Conservation (phyloP, 2,329 filamentous ascomycete species). For the Diaporthe sp. region DNA sequence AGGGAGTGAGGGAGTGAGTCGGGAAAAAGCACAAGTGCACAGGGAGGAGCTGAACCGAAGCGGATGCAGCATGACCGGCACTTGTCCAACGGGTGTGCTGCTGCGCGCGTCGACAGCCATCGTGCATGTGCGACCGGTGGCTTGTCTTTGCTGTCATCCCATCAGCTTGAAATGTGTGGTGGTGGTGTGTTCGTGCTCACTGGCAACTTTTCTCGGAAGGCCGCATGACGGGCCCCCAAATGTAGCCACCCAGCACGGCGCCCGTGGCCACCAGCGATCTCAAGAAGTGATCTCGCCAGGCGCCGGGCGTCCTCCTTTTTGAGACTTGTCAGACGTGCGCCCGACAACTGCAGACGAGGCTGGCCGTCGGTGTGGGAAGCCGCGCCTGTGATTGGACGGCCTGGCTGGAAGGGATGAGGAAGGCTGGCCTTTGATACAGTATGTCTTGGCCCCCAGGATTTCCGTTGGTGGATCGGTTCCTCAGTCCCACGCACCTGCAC, state of each 20-base stretch:
- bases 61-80: conserved; percentile 24
- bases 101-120: conserved; percentile 17
- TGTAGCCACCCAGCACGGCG: conserved; percentile 16
- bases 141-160: conserved; percentile 13
- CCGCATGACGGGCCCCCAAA: conserved; percentile 16
- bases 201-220: conserved; percentile 27
- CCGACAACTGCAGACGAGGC: conserved; percentile 29
- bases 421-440: conserved; percentile 10
- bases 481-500: not conserved
- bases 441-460: conserved; percentile 16
- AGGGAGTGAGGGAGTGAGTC: not conserved
- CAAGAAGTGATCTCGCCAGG: conserved; percentile 20
- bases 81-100: conserved; percentile 19
- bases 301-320: conserved; percentile 10
- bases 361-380: not conserved
- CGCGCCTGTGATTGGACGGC: conserved; percentile 8
- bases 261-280: conserved; percentile 11
- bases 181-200: conserved; percentile 1
- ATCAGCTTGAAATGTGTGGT: not conserved
- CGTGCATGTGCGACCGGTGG: conserved; percentile 23
- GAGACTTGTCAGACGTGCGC: conserved; percentile 31
- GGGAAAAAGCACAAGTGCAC: not conserved
- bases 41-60: conserved; percentile 17
- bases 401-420: not conserved
- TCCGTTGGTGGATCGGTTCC: not conserved